Base-by-base conservation (phyloP, 1,139 yeast species). In the Groenewaldozyma auringiensis region DNA sequence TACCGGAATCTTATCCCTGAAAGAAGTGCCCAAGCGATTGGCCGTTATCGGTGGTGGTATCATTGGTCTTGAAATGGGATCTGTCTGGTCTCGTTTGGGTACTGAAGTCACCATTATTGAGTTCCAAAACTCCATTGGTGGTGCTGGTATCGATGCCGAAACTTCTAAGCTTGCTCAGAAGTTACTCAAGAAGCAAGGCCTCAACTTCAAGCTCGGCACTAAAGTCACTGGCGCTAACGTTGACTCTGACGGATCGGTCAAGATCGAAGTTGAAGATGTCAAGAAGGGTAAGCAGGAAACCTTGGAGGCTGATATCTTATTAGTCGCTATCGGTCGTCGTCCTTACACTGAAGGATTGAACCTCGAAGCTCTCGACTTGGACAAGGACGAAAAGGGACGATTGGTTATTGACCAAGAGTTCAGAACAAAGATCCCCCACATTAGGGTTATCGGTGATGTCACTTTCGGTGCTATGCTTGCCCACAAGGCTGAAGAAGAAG, bases 401-500 rank as follows among this genome's bases (percentile, higher is more conserved):
- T 75, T 92, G 62, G 92, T 94, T 48, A 89, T 94, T 63, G 97
- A 94, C 69, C 82, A 85, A 52, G 88, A 92, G 73, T 92, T 78
- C 78, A 83, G 86, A 71, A 85, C 98, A 58, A 89, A 85, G 70
- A 79, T 75, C 70, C 83, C 88, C 51, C 95, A 94, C 71, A 89
- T 94, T 64, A 86, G 95, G 69, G 95, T 88, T 60, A 87, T 92
- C 69, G 99, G 99, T 68, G 99, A 94, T 66, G 96, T 83, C 50
- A 94, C 98, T 41, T 92, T 86, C 60, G 98, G 98, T 60, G 94
- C 96, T 60, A 94, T 94, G 99, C 79, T 94, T 72, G 99, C 99
- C 53, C 99, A 94, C 78, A 94, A 94, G 77, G 99, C 99, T 52
- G 99, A 94, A 75, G 99, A 94, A 69, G 99, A 94, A 76, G 99